Evolutionary conservation across 2,329 filamentous ascomycete genomes (phyloP).

Genomic region (Drechslerella coelobrocha): DNA sequence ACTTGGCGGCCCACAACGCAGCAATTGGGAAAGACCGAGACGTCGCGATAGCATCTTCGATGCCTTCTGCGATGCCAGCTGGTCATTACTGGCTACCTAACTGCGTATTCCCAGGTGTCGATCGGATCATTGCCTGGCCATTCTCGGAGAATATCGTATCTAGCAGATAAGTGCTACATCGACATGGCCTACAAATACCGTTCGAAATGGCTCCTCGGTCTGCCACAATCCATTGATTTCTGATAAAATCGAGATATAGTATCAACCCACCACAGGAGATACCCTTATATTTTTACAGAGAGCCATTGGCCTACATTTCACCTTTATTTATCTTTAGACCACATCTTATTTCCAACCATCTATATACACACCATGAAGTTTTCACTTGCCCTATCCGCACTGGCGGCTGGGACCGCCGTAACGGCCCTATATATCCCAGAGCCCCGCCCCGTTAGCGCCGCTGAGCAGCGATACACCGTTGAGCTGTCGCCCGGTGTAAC

Average conservation of each 20-base stretch:
- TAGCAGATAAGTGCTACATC: background rate
- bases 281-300: background rate
- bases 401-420: constrained; percentile 40
- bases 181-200: background rate
- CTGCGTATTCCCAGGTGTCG: constrained; percentile 29
- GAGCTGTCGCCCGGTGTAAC: constrained; percentile 46
- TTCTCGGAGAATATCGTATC: constrained; percentile 26
- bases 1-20: constrained; percentile 47
- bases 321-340: no score
- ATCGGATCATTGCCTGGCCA: constrained; percentile 11
- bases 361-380: constrained; percentile 36
- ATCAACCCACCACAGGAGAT: no score
- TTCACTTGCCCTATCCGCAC: constrained; percentile 27
- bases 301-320: background rate
- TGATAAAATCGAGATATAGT: no score
- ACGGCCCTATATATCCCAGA: constrained; percentile 49
- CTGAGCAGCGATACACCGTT: constrained; percentile 34
- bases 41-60: background rate
- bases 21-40: constrained; percentile 12
- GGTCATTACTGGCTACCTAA: constrained; percentile 30
- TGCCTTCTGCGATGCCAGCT: background rate
- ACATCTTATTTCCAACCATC: no score
- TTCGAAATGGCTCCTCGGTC: background rate
- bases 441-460: constrained; percentile 4
- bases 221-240: background rate